Evolutionary conservation across 1,284 basidiomycete genomes (phyloP).

Genomic region (Pascua sp.): DNA sequence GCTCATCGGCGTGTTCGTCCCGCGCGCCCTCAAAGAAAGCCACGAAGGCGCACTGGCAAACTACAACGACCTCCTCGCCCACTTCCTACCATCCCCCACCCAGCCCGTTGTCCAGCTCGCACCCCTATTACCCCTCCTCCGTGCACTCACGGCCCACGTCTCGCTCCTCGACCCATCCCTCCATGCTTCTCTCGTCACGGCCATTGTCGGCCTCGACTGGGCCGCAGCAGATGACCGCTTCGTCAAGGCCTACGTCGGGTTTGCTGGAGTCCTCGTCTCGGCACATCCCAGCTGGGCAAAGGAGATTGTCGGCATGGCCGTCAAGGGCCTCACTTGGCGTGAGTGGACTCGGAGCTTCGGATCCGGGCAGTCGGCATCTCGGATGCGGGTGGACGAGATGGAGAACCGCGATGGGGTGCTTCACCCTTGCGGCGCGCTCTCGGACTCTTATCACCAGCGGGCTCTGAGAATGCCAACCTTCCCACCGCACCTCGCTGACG

Average conservation of each 20-base stretch:
- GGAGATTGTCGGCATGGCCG: conserved; percentile 72
- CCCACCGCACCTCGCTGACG: background rate
- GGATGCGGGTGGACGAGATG: no score
- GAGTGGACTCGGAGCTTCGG: conserved; percentile 45
- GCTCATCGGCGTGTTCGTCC: conserved; percentile 47
- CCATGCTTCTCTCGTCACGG: conserved; percentile 80
- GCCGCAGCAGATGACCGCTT: conserved; percentile 72
- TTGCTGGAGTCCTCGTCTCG: conserved; percentile 86
- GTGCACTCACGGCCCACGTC: conserved; percentile 68
- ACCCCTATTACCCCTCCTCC: conserved; percentile 54
- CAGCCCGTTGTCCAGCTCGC: conserved; percentile 34
- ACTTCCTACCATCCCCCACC: conserved; percentile 50
- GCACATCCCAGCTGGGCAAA: conserved; percentile 91
- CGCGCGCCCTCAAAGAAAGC: conserved; percentile 43
- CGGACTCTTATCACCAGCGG: no score
- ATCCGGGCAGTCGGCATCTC: background rate
- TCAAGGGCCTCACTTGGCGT: conserved; percentile 86
- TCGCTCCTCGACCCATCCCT: conserved; percentile 48
- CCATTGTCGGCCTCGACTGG: conserved; percentile 87
- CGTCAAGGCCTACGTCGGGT: conserved; percentile 79
- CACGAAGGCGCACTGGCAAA: conserved; percentile 46
- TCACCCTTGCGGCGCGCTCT: no score
- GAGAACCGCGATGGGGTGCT: no score
- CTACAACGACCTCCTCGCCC: conserved; percentile 56
- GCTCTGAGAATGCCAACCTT: no score